Base-by-base conservation (phyloP, 768 basidiomycete species). In the Tricholomella constricta region DNA sequence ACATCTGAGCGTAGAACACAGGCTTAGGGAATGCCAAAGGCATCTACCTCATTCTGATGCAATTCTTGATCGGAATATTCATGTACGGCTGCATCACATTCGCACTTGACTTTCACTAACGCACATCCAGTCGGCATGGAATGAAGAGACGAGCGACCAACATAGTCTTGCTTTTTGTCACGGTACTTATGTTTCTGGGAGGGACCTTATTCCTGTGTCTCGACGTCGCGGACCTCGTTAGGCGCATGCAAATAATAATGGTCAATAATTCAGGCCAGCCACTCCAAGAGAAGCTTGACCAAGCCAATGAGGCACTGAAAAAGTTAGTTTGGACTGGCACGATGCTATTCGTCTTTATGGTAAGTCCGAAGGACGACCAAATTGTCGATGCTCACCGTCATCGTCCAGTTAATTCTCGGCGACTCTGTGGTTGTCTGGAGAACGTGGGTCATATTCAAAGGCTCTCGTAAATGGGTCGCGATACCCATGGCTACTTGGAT, bases 341-440 rank as follows among this genome's bases (percentile, higher is more conserved):
- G 45, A 69, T 69, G 58, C 35, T 69, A 11, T 69, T 69, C 49
- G 56, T 69, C 38, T 67, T 67, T 49, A 62, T 67, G 66, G 68
- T 64, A 50, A 48, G 42, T 27, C n/a, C 23, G 23, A 5, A 6
- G 6, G 15, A 10, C 31, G 1, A 20, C 29, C n/a, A 17, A 35
- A 5, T 31, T 9, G 6, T 27, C 45, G 9, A 29, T 34, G 1
- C 31, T 37, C 9, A 51, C 15, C 14, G 6, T 12, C 23, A 6
- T 8, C 38, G 9, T 17, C 3, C 25, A 69, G 67, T 43, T 69
- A 14, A 63, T 65, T 32, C 59, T 67, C 3, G 67, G 68, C 15
- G 68, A 69, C 43, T 61, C 60, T 6, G 64, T 68, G n/a, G 68
- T 69, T 14, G 54, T 69, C 23, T 69, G 68, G 68, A 57, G 68